Percentiles rank a stretch among this genome's conserved stretches.
Conservation (phyloP, 2,329 filamentous ascomycete species). For the Fusarium nanum region DNA sequence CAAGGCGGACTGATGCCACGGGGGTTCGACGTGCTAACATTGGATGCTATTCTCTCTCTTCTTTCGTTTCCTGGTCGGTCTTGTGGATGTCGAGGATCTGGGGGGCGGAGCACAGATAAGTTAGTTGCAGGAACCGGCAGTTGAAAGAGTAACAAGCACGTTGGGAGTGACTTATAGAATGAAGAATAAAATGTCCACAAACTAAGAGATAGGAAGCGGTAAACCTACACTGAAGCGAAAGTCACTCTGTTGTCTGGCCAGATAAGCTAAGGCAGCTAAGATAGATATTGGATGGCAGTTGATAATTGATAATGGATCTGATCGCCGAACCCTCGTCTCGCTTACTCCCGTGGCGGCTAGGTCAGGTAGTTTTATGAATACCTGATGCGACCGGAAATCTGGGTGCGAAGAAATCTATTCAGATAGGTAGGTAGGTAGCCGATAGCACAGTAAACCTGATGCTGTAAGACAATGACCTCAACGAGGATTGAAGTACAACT, state of each 20-base stretch:
- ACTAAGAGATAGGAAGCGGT: neutral
- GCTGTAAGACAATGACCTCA: neutral
- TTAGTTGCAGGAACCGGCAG: slow-evolving; percentile 14
- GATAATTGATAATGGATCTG: slow-evolving; percentile 15
- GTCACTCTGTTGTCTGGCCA: slow-evolving; percentile 12
- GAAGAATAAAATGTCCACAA: neutral
- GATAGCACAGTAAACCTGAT: slow-evolving; percentile 24
- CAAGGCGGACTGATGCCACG: slow-evolving; percentile 35
- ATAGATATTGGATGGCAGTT: neutral
- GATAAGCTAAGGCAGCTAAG: neutral
- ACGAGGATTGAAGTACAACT: slow-evolving; percentile 2
- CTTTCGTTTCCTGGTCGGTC: slow-evolving; percentile 5
- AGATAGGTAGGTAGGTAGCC: neutral
- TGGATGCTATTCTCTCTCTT: slow-evolving; percentile 1
- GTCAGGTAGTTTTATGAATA: neutral
- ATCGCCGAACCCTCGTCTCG: slow-evolving; percentile 9
- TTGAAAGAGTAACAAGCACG: slow-evolving; percentile 15
- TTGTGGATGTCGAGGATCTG: slow-evolving; percentile 31
- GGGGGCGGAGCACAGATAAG: slow-evolving; percentile 14
- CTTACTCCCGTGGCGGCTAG: slow-evolving; percentile 8
- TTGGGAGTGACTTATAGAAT: neutral
- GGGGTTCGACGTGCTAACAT: slow-evolving; percentile 41
- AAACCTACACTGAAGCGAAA: slow-evolving; percentile 6
- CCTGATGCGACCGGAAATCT: neutral
- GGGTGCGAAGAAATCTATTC: neutral